A percentile compares a stretch with the other conserved stretches of the same genome.
Evolutionary conservation across 306 rosid species (phyloP).

Genomic region (Purshia tridentata): DNA sequence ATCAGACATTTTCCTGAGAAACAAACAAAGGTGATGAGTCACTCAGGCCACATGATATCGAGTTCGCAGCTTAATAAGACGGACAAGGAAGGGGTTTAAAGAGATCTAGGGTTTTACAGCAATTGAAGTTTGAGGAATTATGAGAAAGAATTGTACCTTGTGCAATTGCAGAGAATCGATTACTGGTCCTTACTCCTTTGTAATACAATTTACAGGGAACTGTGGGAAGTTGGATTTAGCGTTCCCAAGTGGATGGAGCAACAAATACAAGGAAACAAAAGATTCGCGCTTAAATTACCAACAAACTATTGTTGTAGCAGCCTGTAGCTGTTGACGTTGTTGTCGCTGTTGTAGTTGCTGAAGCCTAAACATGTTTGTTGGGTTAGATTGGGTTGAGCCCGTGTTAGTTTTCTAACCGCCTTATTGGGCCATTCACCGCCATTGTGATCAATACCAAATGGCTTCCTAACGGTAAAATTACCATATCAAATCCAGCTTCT

Average conservation of each 20-base stretch:
- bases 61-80: background rate
- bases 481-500: too few species aligned
- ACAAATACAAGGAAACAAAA: background rate
- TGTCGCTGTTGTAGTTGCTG: background rate
- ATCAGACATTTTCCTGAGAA: background rate
- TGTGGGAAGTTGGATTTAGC: background rate
- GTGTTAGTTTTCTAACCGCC: too few species aligned
- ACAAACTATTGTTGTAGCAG: too few species aligned
- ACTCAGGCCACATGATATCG: background rate
- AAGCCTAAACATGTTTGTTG: background rate
- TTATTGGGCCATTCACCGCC: too few species aligned
- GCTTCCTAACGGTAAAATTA: too few species aligned
- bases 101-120: constrained; percentile 23
- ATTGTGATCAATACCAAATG: too few species aligned
- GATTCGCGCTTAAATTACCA: constrained; percentile 9
- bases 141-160: constrained; percentile 22
- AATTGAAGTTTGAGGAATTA: background rate
- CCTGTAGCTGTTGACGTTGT: background rate
- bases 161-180: constrained; percentile 5
- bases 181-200: too few species aligned
- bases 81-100: background rate
- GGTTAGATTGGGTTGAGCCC: too few species aligned
- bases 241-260: background rate
- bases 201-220: background rate
- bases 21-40: background rate